These are phyloP conservation scores for Lanmaoa pseudosensibilis DNA, from an alignment of 768 basidiomycete genomes.

Conservation along the genomic window DNA sequence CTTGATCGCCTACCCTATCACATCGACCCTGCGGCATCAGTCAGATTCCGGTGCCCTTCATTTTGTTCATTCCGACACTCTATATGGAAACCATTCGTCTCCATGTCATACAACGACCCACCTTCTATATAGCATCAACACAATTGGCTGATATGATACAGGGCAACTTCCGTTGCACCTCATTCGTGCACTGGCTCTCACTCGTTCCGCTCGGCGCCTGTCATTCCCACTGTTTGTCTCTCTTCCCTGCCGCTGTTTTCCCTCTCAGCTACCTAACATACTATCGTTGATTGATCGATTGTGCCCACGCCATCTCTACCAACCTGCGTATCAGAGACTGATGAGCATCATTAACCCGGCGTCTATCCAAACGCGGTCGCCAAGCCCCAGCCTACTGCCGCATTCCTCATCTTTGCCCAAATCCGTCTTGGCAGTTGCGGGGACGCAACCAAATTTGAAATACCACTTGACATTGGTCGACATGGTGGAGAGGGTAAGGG, in stretches of 20 bases:
- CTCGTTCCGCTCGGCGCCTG: not conserved
- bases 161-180: constrained; percentile 10
- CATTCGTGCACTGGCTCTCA: not conserved
- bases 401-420: constrained; percentile 15
- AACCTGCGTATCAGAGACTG: constrained; percentile 9
- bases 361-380: constrained; percentile 18
- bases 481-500: constrained; percentile 8
- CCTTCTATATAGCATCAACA: constrained; percentile 19
- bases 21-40: constrained; percentile 36
- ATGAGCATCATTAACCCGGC: constrained; percentile 6
- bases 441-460: constrained; percentile 21
- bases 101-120: constrained; percentile 21
- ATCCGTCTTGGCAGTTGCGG: constrained; percentile 20
- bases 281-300: constrained; percentile 21
- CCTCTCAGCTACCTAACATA: not conserved
- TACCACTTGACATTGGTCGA: constrained; percentile 10
- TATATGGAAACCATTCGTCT: constrained; percentile 25
- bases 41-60: constrained; percentile 34
- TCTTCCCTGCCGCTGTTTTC: not conserved
- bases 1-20: constrained; percentile 40
- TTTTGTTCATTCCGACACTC: constrained; percentile 17
- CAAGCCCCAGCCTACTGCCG: constrained; percentile 26
- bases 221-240: not conserved
- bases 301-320: not conserved
- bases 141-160: constrained; percentile 22